Evolutionary conservation across 1,139 yeast genomes (phyloP).

Genomic region (Yamadazyma atmosphaerica): DNA sequence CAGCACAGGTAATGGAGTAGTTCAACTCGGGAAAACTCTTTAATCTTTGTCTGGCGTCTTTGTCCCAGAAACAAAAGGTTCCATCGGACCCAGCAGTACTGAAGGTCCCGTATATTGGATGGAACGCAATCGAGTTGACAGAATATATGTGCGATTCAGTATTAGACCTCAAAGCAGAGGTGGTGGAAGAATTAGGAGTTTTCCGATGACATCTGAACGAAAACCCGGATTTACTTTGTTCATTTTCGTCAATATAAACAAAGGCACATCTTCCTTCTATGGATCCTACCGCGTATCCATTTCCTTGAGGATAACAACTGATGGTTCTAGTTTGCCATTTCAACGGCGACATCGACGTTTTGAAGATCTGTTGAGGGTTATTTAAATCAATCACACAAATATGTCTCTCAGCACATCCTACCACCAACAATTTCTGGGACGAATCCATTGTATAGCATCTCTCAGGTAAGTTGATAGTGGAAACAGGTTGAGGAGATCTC

Average conservation of each 20-base stretch:
- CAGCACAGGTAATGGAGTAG: constrained; percentile 73
- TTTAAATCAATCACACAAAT: constrained; percentile 73
- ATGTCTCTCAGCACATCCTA: constrained; percentile 91
- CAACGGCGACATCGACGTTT: constrained; percentile 74
- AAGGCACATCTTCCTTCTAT: constrained; percentile 98
- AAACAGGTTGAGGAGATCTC: constrained; percentile 81
- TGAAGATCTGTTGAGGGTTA: constrained; percentile 83
- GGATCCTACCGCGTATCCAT: constrained; percentile 90
- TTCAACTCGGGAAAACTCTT: constrained; percentile 76
- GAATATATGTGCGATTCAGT: constrained; percentile 64
- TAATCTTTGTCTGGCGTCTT: constrained; percentile 85
- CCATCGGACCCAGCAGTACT: constrained; percentile 97
- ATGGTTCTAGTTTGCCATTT: constrained; percentile 88
- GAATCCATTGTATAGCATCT: constrained; percentile 90
- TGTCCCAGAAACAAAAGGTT: constrained; percentile 93
- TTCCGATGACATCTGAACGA: constrained; percentile 94
- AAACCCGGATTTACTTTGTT: constrained; percentile 72
- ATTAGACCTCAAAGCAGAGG: constrained; percentile 33
- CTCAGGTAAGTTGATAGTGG: constrained; percentile 83
- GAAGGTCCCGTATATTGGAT: constrained; percentile 88
- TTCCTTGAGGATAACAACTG: constrained; percentile 84
- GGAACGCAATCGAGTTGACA: constrained; percentile 80
- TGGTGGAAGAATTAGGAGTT: constrained; percentile 30
- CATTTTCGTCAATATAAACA: constrained; percentile 84
- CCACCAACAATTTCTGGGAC: constrained; percentile 77